phyloP scores from a whole-genome alignment of 2,329 filamentous ascomycete genomes.

The Penicillium sp. region DNA sequence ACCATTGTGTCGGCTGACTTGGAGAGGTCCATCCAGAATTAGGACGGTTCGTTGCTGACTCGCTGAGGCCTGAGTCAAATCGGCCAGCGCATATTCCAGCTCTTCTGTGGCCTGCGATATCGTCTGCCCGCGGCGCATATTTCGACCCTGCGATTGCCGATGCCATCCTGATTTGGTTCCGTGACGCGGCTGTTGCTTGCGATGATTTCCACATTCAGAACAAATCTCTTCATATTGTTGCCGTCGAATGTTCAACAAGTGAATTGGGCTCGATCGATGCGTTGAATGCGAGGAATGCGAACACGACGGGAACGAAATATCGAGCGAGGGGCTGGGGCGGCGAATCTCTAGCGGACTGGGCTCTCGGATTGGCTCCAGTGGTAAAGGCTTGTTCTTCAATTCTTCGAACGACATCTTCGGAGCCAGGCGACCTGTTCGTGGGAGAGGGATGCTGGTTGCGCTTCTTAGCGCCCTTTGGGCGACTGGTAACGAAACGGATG shows the following conservation, averaged over 20 bases:
- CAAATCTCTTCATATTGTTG: not conserved
- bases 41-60: conserved; percentile 11
- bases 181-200: conserved; percentile 3
- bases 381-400: conserved; percentile 42
- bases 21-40: conserved; percentile 28
- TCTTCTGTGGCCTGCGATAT: conserved; percentile 37
- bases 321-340: conserved; percentile 6
- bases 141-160: conserved; percentile 4
- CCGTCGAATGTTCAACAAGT: not conserved
- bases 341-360: conserved; percentile 30
- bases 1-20: conserved; percentile 35
- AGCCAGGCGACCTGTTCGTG: conserved; percentile 12
- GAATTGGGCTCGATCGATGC: not conserved
- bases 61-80: not conserved
- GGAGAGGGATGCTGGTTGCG: conserved; percentile 1
- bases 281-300: not conserved
- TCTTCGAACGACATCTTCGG: conserved; percentile 25
- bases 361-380: conserved; percentile 34
- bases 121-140: conserved; percentile 18
- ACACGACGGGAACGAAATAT: not conserved
- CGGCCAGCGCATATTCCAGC: conserved; percentile 21
- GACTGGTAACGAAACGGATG: not conserved
- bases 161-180: conserved; percentile 4
- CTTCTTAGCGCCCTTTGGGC: not conserved
- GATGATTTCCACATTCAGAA: conserved; percentile 3